Percentiles rank a stretch among this genome's conserved stretches.
Evolutionary conservation across 371 early-diverging fungal species (phyloP).

Genomic region (Mortierella sp.): DNA sequence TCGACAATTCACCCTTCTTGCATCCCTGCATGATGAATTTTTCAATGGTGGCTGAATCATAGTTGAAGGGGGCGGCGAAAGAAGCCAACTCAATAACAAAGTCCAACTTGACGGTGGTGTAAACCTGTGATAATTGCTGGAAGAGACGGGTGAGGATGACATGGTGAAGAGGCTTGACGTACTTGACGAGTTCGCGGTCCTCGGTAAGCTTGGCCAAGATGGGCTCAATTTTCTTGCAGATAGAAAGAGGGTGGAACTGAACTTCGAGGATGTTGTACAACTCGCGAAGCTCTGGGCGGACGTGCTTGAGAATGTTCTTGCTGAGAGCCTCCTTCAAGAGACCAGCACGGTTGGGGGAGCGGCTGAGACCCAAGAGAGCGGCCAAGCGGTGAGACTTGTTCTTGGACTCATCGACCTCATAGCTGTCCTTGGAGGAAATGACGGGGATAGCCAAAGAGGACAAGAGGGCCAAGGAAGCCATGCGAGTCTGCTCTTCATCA

Average conservation of each 20-base stretch:
- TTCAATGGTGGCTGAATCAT: conserved; percentile 91
- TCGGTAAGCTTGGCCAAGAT: conserved; percentile 80
- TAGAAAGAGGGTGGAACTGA: conserved; percentile 97
- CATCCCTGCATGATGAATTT: conserved; percentile 98
- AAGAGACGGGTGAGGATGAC: conserved; percentile 95
- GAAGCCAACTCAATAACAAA: conserved; percentile 89
- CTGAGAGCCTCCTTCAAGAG: conserved; percentile 91
- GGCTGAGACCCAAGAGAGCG: conserved; percentile 85
- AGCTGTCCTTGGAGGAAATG: conserved; percentile 82
- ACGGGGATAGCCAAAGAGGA: conserved; percentile 94
- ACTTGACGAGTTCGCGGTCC: conserved; percentile 84
- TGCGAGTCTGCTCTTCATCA: conserved; percentile 79
- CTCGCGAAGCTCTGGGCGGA: conserved; percentile 91
- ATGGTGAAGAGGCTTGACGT: conserved; percentile 93
- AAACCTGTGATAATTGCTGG: conserved; percentile 97
- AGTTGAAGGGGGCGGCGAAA: conserved; percentile 89
- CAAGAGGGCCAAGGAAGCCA: conserved; percentile 93
- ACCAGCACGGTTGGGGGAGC: conserved; percentile 90
- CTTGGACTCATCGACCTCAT: conserved; percentile 89
- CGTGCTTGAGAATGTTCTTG: conserved; percentile 88
- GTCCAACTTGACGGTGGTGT: conserved; percentile 95
- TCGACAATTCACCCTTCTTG: conserved; percentile 94
- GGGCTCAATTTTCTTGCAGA: conserved; percentile 95
- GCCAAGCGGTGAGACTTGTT: conserved; percentile 89
- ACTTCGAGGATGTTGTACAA: conserved; percentile 95